Evolutionary conservation across 768 basidiomycete genomes (phyloP).

Genomic region (Coprinellus micaceus): DNA sequence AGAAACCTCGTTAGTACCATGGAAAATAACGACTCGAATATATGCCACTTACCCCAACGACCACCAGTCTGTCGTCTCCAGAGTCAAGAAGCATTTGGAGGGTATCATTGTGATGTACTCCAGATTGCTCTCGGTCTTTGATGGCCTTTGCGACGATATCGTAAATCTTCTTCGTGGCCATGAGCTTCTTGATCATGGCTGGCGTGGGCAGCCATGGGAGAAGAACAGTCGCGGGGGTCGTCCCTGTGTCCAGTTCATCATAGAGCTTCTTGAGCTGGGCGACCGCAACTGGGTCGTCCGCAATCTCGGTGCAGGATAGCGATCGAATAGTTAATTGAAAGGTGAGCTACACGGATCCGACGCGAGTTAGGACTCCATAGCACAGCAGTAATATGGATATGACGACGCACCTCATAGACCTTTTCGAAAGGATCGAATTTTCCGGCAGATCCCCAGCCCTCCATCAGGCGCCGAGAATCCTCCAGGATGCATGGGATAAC

Average conservation of each 20-base stretch:
- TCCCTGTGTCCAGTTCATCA: conserved; percentile 64
- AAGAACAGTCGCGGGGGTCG: conserved; percentile 69
- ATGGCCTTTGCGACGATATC: conserved; percentile 61
- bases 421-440: conserved; percentile 69
- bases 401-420: conserved; percentile 55
- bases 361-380: too few species aligned
- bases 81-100: conserved; percentile 72
- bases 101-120: conserved; percentile 57
- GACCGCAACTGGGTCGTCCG: conserved; percentile 60
- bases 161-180: conserved; percentile 74
- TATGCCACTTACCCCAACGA: conserved; percentile 57
- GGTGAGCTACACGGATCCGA: conserved; percentile 45
- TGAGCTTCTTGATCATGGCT: conserved; percentile 65
- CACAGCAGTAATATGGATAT: conserved; percentile 3
- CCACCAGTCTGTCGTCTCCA: conserved; percentile 61
- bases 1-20: conserved; percentile 1
- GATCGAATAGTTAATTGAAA: conserved; percentile 74
- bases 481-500: conserved; percentile 64
- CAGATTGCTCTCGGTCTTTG: conserved; percentile 53
- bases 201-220: conserved; percentile 75
- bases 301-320: conserved; percentile 65
- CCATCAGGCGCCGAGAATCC: conserved; percentile 60
- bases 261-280: conserved; percentile 61
- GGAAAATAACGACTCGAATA: conserved; percentile 6
- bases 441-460: conserved; percentile 62